Base-by-base conservation (phyloP, 371 early-diverging fungal species). In the Mucor piriformis region DNA sequence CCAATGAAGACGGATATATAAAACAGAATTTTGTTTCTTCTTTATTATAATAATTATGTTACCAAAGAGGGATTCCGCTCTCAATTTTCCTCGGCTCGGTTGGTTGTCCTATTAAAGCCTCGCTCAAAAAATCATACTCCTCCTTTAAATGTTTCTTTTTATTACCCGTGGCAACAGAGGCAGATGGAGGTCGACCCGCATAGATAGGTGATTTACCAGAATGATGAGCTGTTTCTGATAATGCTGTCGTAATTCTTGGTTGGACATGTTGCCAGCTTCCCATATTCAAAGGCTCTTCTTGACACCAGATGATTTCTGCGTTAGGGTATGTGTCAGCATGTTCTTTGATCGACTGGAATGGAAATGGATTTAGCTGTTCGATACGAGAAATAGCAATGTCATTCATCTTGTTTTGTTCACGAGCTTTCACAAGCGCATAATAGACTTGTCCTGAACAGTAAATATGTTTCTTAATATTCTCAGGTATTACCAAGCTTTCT, bases 401-500 rank as follows among this genome's bases (percentile, higher is more conserved):
- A 61, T 91, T 81, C 53, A 90, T 79, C 60, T 90, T 83, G 87
- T 95, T 94, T 54, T 88, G 82, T 55, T 91, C 91, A 61, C 96
- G 91, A 3, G 96, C 94, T 67, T 87, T 83, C 55, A 87, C 65
- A 40, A 96, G 83, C 5, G 91, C 83, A 82, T 97, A 98, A 85
- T 97, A 98, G 33, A 97, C 95, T 74, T 97, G 96, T 49, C 98
- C 98, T 23, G 92, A 77, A 76, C 97, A 97, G 69, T 97, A 82
- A 58, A 98, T 86, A 66, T 96, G 89, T 38, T 88, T 91, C 62
- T 79, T 91, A 76, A 94, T 92, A 68, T 92, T 73, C 57, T 88
- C 87, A 18, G 92, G 90, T 25, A 85, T 83, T n/a, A 71, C 86
- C 15, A 95, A 79, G 34, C 86, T 79, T 24, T 89, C 83, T 13